These are phyloP conservation scores for Colletotrichum plurivorum DNA, from an alignment of 2,329 filamentous ascomycete species.

Conservation along the genomic window DNA sequence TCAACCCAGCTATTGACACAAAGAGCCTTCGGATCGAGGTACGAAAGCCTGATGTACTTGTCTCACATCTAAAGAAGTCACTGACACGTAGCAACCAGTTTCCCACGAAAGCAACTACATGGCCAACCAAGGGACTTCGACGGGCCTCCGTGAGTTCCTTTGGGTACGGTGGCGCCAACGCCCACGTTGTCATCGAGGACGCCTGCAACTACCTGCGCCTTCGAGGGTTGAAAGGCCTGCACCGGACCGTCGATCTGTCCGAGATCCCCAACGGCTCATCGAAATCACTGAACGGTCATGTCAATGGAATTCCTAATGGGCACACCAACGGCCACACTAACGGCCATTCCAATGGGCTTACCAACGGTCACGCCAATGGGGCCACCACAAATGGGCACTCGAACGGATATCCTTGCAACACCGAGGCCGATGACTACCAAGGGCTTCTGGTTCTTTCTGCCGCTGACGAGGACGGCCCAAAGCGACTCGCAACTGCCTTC, in stretches of 20 bases:
- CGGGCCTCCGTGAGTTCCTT: slow-evolving; percentile 70
- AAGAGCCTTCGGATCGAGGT: slow-evolving; percentile 61
- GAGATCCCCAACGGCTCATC: not conserved
- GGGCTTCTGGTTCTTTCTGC: slow-evolving; percentile 1
- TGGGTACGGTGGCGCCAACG: slow-evolving; percentile 71
- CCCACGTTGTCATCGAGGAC: slow-evolving; percentile 62
- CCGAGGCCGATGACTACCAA: not conserved
- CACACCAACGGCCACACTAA: not conserved
- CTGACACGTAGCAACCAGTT: slow-evolving; percentile 47
- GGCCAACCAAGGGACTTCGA: slow-evolving; percentile 60
- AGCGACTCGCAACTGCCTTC: not conserved
- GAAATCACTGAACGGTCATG: not conserved
- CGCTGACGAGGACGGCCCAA: slow-evolving; percentile 1
- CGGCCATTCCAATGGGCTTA: not conserved
- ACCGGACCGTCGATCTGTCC: not conserved
- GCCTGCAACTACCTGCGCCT: slow-evolving; percentile 43
- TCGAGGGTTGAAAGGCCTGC: slow-evolving; percentile 50
- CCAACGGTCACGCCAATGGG: not conserved
- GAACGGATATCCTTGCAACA: not conserved
- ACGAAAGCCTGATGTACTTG: not conserved
- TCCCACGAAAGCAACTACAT: slow-evolving; percentile 55
- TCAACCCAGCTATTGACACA: slow-evolving; percentile 64
- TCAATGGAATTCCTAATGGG: not conserved
- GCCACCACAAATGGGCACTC: not conserved
- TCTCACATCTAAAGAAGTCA: not conserved